Conservation (phyloP, 164 flowering plant species). For the Magnolia officinalis region DNA sequence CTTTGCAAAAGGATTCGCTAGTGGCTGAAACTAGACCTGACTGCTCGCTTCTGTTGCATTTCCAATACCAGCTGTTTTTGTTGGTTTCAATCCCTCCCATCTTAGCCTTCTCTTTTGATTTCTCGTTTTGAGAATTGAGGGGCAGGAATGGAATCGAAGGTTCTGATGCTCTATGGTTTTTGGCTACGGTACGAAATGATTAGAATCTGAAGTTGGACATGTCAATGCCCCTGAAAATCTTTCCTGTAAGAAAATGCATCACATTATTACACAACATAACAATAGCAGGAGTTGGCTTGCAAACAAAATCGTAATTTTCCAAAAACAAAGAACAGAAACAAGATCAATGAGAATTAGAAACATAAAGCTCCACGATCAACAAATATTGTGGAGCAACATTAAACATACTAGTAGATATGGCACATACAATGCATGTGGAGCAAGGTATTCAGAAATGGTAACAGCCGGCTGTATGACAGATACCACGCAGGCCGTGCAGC, state of each 20-base stretch:
- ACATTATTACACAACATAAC: neutral
- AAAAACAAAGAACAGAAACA: too few relatives aligned
- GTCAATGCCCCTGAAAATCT: slow-evolving; percentile 37
- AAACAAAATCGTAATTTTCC: too few relatives aligned
- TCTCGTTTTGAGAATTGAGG: slow-evolving; percentile 42
- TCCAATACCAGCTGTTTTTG: neutral
- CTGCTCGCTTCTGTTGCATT: slow-evolving; percentile 1
- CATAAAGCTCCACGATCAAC: too few relatives aligned
- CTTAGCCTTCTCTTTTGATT: slow-evolving; percentile 25
- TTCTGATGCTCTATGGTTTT: slow-evolving; percentile 29
- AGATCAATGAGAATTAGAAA: too few relatives aligned
- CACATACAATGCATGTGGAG: too few relatives aligned
- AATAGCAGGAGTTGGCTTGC: too few relatives aligned
- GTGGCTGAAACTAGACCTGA: slow-evolving; percentile 18
- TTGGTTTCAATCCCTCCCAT: slow-evolving; percentile 16
- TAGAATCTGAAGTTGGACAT: slow-evolving; percentile 1
- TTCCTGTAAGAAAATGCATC: slow-evolving; percentile 42
- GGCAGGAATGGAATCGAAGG: slow-evolving; percentile 25
- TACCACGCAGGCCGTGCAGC: too few relatives aligned
- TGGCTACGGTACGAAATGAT: slow-evolving; percentile 8
- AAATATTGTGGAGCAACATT: too few relatives aligned
- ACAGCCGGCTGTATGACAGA: too few relatives aligned
- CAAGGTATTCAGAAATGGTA: too few relatives aligned
- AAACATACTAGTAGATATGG: too few relatives aligned
- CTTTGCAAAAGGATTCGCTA: slow-evolving; percentile 44